Base-by-base conservation (phyloP, 192 early-diverging fungal genomes). In the Linderina pennispora region DNA sequence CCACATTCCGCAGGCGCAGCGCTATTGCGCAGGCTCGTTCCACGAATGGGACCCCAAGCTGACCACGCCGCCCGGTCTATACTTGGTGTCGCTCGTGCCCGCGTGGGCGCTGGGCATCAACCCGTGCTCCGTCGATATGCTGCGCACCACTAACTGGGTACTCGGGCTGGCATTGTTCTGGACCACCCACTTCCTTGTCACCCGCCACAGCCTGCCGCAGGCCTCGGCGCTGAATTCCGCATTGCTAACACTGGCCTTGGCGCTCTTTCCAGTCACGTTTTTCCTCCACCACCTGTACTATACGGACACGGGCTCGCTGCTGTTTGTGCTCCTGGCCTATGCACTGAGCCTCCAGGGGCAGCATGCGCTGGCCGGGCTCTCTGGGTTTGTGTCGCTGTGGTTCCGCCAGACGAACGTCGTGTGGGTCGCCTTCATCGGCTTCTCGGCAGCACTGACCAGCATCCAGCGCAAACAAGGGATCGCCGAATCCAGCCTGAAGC, bases 51-150 rank as follows among this genome's bases (percentile, higher is more conserved):
- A 98, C 55, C 83, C 85, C n/a, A 98, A 93, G 56, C 59, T 98
- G 19, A 98, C 95, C 0, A 98, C 95, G n/a, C 95, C 93, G 28
- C 93, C 95, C 16, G 95, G 93, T 10, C 77, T 96, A 77, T 98
- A 87, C 58, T 51, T 80, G 17, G 17, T 57, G 23, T 65, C 70
- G 22, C 37, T 58, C 14, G 26, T 51, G 22, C 17, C 50, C 16
- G n/a, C 43, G 20, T 28, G 7, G n/a, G 1, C 2, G 1, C 15
- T 25, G 19, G 4, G n/a, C 45, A 17, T 13, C 28, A 23, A 13
- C 10, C 16, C 15, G n/a, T 81, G 78, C 51, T 65, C 82, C 3
- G 36, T 40, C 0, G 34, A 23, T 4, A 40, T 62, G 14, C 69
- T 88, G 16, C 84, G 89, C 4, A 50, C 54, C 18, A 78, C 78